Conservation (phyloP, 1,284 basidiomycete genomes). For the Irpex sp. region DNA sequence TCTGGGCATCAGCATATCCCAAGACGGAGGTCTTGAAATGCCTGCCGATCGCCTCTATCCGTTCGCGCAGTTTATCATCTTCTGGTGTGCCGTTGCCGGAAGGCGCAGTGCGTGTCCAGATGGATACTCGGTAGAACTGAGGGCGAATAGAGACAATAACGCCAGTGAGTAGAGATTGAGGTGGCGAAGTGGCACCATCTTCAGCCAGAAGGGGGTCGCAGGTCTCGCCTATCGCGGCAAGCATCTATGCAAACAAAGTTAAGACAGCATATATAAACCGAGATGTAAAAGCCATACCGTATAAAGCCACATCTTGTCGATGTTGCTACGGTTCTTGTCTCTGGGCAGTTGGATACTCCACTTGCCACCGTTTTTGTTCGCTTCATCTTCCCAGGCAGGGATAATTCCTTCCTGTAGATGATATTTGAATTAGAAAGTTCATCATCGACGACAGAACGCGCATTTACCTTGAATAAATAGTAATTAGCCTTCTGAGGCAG, state of each 20-base stretch:
- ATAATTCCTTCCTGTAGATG: slow-evolving; percentile 84
- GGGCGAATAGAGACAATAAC: slow-evolving; percentile 94
- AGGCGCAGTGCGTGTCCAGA: slow-evolving; percentile 92
- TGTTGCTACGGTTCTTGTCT: slow-evolving; percentile 82
- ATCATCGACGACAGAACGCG: background rate
- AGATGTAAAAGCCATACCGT: slow-evolving; percentile 56
- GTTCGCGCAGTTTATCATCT: slow-evolving; percentile 43
- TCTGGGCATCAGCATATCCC: slow-evolving; percentile 73
- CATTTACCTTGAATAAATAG: slow-evolving; percentile 89
- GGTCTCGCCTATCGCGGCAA: slow-evolving; percentile 95
- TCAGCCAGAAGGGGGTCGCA: slow-evolving; percentile 81
- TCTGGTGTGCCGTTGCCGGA: slow-evolving; percentile 29
- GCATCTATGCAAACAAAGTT: slow-evolving; percentile 62
- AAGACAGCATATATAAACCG: background rate
- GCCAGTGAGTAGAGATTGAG: slow-evolving; percentile 82
- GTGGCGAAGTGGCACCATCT: slow-evolving; percentile 43
- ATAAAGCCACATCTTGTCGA: slow-evolving; percentile 98
- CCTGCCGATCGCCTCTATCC: slow-evolving; percentile 63
- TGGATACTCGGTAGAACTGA: slow-evolving; percentile 94
- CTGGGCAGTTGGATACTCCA: slow-evolving; percentile 98
- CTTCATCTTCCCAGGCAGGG: slow-evolving; percentile 95
- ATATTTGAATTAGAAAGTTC: background rate
- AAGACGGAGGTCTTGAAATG: slow-evolving; percentile 93
- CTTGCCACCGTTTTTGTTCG: slow-evolving; percentile 96
- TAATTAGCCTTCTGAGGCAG: slow-evolving; percentile 97